Base-by-base conservation (phyloP, 2,329 filamentous ascomycete species). In the Calonectria ilicicola region DNA sequence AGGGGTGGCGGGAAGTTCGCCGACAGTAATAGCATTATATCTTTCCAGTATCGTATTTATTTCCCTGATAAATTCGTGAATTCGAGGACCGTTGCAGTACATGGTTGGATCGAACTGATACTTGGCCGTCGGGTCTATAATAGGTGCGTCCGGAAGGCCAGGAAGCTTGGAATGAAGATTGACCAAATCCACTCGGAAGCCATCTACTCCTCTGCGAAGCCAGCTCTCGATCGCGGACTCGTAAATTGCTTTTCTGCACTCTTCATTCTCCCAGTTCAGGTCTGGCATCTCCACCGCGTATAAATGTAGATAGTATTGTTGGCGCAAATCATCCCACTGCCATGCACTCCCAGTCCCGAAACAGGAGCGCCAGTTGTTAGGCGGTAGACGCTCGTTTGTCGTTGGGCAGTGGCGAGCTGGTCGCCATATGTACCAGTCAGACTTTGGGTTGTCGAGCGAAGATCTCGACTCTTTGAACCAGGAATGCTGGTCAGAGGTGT, bases 231-330 rank as follows among this genome's bases (percentile, higher is more conserved):
- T 93, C 3, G 93, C 88, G 21, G 89, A 88, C 38, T 92, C 87
- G 81, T 95, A 93, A 8, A 96, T 91, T 1, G 93, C 94, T 53
- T 90, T 85, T 19, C 94, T 89, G 0, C 93, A 90, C 10, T 89
- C 90, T 0, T 87, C 86, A 69, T 93, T 93, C 79, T 96, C 93
- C 94, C 94, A 97, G 83, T 97, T 97, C 19, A 97, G 87, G 78
- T 97, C 95, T 0, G 95, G 94, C 81, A 96, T 94, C 75, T 94
- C 91, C 6, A 89, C 89, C 5, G 92, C 91, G 82, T 95, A 97
- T 9, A 97, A 87, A 73, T 93, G 91, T 0, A 96, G 89, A 79
- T 95, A 96, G 82, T 95, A 96, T 82, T 96, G 92, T 58, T 88
- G 86, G 0, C 93, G 94, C n/a, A 83, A 80, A 74, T 93, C 91